Conservation (phyloP, 257 asterid genomes). For the Avicennia marina region DNA sequence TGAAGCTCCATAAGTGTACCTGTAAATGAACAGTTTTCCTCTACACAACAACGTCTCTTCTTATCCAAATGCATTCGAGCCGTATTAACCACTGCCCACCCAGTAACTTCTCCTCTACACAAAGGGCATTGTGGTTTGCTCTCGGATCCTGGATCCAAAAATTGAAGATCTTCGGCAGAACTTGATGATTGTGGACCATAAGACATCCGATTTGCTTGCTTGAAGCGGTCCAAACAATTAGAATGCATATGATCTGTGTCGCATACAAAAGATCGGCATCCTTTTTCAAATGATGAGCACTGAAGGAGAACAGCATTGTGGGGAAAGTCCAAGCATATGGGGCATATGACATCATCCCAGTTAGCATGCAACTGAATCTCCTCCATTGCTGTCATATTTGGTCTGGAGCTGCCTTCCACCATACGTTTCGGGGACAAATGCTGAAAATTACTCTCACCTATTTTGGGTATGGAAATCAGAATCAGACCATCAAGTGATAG, state of each 20-base stretch:
- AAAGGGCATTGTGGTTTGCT: slow-evolving; percentile 63
- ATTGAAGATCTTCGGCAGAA: slow-evolving; percentile 28
- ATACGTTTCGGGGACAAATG: slow-evolving; percentile 20
- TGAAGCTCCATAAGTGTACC: slow-evolving; percentile 67
- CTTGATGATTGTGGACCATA: slow-evolving; percentile 31
- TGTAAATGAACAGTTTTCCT: slow-evolving; percentile 53
- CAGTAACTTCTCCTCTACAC: slow-evolving; percentile 81
- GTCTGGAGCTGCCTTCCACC: slow-evolving; percentile 27
- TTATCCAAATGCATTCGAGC: slow-evolving; percentile 60
- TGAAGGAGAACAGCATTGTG: slow-evolving; percentile 84
- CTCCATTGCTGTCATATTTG: slow-evolving; percentile 32
- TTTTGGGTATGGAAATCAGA: slow-evolving; percentile 5
- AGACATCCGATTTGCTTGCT: slow-evolving; percentile 53
- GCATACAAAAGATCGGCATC: slow-evolving; percentile 77
- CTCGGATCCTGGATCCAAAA: slow-evolving; percentile 27
- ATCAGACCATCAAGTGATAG: not conserved
- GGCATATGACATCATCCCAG: slow-evolving; percentile 71
- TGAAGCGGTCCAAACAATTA: slow-evolving; percentile 74
- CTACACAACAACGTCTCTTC: slow-evolving; percentile 72
- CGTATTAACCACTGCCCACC: slow-evolving; percentile 61
- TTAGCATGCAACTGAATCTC: slow-evolving; percentile 58
- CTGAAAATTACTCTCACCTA: slow-evolving; percentile 12
- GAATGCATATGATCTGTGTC: slow-evolving; percentile 79
- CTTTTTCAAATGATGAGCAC: slow-evolving; percentile 66
- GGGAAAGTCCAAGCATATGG: slow-evolving; percentile 79